Percentiles rank a stretch among this genome's conserved stretches.
Conservation (phyloP, 257 asterid species). For the Nyctanthes arbortristis region DNA sequence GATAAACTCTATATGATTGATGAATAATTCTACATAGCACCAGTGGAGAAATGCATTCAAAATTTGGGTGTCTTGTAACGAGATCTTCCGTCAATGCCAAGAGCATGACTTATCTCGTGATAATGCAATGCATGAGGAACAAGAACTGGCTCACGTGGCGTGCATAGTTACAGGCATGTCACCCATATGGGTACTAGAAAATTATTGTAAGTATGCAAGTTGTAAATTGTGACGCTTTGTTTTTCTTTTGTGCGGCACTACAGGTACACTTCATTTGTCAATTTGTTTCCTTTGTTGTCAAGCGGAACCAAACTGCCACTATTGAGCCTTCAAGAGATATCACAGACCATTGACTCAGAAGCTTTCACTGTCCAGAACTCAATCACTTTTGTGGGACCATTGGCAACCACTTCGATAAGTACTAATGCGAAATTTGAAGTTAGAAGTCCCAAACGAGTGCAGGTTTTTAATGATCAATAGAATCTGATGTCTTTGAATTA, state of each 20-base stretch:
- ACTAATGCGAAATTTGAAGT: slow-evolving; percentile 92
- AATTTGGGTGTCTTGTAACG: no score
- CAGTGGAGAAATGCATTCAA: no score
- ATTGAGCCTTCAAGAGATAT: slow-evolving; percentile 81
- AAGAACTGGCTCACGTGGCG: no score
- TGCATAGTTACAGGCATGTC: no score
- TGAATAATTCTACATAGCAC: no score
- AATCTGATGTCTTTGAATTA: neutral
- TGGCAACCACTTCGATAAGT: slow-evolving; percentile 67
- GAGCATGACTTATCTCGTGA: no score
- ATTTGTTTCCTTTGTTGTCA: slow-evolving; percentile 75
- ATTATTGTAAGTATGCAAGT: neutral
- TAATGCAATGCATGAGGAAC: no score
- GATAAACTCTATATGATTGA: no score
- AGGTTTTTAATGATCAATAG: slow-evolving; percentile 43
- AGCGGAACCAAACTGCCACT: slow-evolving; percentile 62
- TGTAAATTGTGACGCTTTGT: neutral
- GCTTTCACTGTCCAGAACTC: slow-evolving; percentile 77
- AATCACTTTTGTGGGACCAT: slow-evolving; percentile 72
- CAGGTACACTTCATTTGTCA: slow-evolving; percentile 83
- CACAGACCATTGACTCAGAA: slow-evolving; percentile 76
- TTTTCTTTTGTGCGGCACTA: slow-evolving; percentile 16
- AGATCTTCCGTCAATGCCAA: no score
- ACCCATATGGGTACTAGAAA: no score
- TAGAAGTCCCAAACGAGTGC: slow-evolving; percentile 93